Evolutionary conservation across 2,329 filamentous ascomycete genomes (phyloP).

Genomic region (Trichoderma sp.): DNA sequence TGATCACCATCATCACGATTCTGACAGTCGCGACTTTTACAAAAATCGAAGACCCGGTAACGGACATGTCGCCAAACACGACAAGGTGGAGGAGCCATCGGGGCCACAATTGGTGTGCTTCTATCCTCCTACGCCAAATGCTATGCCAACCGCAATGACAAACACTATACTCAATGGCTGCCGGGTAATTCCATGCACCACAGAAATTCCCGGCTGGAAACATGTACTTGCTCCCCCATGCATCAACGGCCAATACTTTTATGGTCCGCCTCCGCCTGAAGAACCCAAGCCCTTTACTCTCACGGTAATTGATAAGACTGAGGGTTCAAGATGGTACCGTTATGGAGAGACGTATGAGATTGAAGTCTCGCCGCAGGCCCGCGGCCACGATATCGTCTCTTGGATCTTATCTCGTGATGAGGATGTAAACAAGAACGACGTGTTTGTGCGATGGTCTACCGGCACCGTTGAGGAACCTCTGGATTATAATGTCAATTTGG

Average conservation of each 20-base stretch:
- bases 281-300: constrained; percentile 22
- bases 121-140: neutral
- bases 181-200: neutral
- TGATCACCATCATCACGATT: neutral
- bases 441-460: constrained; percentile 38
- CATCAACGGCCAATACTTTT: neutral
- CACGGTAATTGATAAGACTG: constrained; percentile 34
- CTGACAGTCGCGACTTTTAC: neutral
- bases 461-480: constrained; percentile 34
- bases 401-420: constrained; percentile 35
- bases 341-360: constrained; percentile 33
- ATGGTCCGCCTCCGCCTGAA: neutral
- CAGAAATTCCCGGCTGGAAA: neutral
- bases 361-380: constrained; percentile 30
- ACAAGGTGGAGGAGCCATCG: neutral
- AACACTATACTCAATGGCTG: neutral
- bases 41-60: neutral
- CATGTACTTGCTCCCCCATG: neutral
- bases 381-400: constrained; percentile 31
- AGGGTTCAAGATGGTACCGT: constrained; percentile 27
- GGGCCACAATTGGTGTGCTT: neutral
- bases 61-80: neutral
- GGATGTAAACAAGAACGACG: constrained; percentile 33
- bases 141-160: neutral
- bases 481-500: constrained; percentile 32